phyloP scores from a whole-genome alignment of 305 asterid genomes.

The Nicotiana rustica region DNA sequence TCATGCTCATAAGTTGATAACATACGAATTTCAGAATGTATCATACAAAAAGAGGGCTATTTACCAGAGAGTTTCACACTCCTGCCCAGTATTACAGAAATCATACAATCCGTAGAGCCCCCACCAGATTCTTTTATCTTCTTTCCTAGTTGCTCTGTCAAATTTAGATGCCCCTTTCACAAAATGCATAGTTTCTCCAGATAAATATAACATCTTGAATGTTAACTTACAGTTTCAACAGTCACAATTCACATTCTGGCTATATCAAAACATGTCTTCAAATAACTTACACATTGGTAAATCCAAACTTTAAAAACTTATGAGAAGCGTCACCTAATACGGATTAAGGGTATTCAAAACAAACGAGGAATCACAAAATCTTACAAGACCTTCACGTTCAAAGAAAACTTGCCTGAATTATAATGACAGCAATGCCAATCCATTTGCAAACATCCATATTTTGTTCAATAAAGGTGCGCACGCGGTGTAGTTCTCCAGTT shows the following conservation, averaged over 20 bases:
- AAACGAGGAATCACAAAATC: constrained; percentile 6
- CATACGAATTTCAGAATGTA: constrained; percentile 10
- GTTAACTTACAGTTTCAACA: neutral
- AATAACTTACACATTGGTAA: neutral
- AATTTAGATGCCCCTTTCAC: neutral
- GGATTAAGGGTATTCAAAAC: constrained; percentile 22
- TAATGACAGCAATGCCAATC: constrained; percentile 66
- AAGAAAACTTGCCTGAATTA: constrained; percentile 71
- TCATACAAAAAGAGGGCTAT: neutral
- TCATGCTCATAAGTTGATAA: constrained; percentile 17
- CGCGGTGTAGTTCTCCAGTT: constrained; percentile 77
- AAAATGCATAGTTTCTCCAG: constrained; percentile 22
- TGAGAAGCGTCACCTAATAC: constrained; percentile 14
- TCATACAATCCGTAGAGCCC: neutral
- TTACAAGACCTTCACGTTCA: constrained; percentile 37
- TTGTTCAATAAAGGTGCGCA: constrained; percentile 58
- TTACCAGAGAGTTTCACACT: neutral
- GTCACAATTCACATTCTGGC: constrained; percentile 6
- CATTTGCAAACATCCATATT: constrained; percentile 70
- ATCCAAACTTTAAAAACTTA: neutral
- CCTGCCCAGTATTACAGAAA: neutral
- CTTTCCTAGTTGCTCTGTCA: constrained; percentile 8
- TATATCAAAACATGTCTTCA: constrained; percentile 12
- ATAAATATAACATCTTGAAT: neutral
- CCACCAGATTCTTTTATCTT: neutral